Conservation (phyloP, 192 early-diverging fungal species). For the Coemansia sp. region DNA sequence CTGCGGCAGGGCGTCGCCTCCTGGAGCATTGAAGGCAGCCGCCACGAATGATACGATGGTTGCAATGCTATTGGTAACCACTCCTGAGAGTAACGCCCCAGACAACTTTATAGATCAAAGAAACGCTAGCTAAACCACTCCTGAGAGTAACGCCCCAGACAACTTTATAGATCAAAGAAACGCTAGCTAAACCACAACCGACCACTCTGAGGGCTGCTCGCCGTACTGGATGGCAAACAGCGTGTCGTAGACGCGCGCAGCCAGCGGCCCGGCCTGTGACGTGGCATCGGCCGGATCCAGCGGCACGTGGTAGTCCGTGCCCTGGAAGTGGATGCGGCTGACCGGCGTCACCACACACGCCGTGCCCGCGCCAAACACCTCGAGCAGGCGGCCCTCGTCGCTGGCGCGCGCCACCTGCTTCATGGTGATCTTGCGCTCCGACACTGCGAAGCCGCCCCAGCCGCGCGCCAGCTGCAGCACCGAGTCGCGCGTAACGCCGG, state of each 20-base stretch:
- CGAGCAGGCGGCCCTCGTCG: conserved; percentile 76
- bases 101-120: too few relatives aligned
- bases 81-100: too few relatives aligned
- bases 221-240: conserved; percentile 96
- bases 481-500: conserved; percentile 93
- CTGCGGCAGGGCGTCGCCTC: too few relatives aligned
- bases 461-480: conserved; percentile 72
- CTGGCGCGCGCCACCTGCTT: conserved; percentile 69
- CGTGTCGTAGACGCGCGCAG: conserved; percentile 76
- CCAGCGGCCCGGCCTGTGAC: conserved; percentile 81
- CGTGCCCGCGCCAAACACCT: conserved; percentile 95
- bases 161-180: background rate
- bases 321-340: conserved; percentile 79
- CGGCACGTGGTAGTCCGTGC: conserved; percentile 78
- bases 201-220: conserved; percentile 78
- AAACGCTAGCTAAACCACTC: conserved; percentile 61
- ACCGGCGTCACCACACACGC: conserved; percentile 94
- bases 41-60: too few relatives aligned
- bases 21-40: too few relatives aligned
- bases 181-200: conserved; percentile 69
- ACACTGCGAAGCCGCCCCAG: conserved; percentile 89
- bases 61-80: too few relatives aligned
- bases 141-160: too few relatives aligned
- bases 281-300: conserved; percentile 77
- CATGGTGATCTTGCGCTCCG: conserved; percentile 83